A percentile compares a stretch with the other conserved stretches of the same genome.
phyloP scores from a whole-genome alignment of 129 eudicot genomes.

The Erigeron canadensis region DNA sequence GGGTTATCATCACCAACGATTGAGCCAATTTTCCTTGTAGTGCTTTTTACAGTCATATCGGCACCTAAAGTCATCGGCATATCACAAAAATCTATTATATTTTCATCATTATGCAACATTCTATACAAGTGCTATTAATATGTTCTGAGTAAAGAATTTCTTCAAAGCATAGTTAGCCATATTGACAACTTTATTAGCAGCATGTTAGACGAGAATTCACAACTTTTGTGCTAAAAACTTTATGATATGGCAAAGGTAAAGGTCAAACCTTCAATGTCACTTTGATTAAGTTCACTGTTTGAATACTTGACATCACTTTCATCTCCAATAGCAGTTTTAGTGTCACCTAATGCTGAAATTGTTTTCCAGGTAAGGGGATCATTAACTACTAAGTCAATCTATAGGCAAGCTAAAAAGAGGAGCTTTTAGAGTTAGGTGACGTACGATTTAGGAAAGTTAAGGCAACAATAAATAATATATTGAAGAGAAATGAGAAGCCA shows the following conservation, averaged over 20 bases:
- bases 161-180: constrained; percentile 4
- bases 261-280: constrained; percentile 26
- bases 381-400: constrained; percentile 13
- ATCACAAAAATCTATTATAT: neutral
- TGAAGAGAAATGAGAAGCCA: constrained; percentile 78
- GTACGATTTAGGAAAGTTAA: constrained; percentile 72
- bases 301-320: constrained; percentile 33
- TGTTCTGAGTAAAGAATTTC: neutral
- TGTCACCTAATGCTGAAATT: constrained; percentile 56
- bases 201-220: neutral
- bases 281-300: constrained; percentile 11
- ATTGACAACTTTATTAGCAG: neutral
- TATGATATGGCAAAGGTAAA: constrained; percentile 13
- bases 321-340: constrained; percentile 42
- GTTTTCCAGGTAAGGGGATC: neutral
- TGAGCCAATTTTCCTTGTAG: constrained; percentile 5
- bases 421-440: constrained; percentile 9
- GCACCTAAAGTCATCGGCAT: constrained; percentile 36
- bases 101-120: neutral
- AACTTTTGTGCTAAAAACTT: neutral
- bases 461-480: constrained; percentile 58
- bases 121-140: constrained; percentile 5
- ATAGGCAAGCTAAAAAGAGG: neutral
- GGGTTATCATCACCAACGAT: constrained; percentile 22
- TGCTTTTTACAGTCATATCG: constrained; percentile 27